A percentile compares a stretch with the other conserved stretches of the same genome.
Conservation (phyloP, 2,329 filamentous ascomycete genomes). For the Aureobasidium sp. region DNA sequence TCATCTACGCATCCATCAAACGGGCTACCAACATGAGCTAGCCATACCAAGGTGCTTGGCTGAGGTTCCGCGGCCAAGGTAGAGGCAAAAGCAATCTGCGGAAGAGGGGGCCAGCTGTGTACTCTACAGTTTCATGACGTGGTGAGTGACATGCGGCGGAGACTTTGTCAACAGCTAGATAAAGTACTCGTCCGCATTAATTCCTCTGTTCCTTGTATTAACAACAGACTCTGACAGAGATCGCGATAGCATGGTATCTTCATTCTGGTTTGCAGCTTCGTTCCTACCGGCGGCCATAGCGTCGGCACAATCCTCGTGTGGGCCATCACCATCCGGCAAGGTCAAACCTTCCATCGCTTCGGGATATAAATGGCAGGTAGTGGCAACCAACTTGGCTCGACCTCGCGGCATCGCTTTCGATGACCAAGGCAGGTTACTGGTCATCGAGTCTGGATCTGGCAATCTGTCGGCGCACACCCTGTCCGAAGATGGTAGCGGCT, state of each 20-base stretch:
- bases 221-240: background rate
- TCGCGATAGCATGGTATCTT: background rate
- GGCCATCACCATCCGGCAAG: background rate
- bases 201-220: background rate
- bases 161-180: no score
- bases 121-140: no score
- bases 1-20: no score
- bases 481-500: conserved; percentile 11
- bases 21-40: no score
- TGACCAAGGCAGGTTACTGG: conserved; percentile 40
- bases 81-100: no score
- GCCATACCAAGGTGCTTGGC: no score
- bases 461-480: conserved; percentile 35
- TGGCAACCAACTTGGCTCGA: conserved; percentile 38
- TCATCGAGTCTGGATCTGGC: conserved; percentile 34
- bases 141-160: no score
- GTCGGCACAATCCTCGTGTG: background rate
- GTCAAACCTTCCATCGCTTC: conserved; percentile 33
- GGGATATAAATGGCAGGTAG: conserved; percentile 38
- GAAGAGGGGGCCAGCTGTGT: no score
- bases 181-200: background rate
- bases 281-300: background rate
- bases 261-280: background rate
- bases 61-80: no score
- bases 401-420: conserved; percentile 45